phyloP scores from a whole-genome alignment of 106 monocot species.

The Apostasia shenzhenica region DNA sequence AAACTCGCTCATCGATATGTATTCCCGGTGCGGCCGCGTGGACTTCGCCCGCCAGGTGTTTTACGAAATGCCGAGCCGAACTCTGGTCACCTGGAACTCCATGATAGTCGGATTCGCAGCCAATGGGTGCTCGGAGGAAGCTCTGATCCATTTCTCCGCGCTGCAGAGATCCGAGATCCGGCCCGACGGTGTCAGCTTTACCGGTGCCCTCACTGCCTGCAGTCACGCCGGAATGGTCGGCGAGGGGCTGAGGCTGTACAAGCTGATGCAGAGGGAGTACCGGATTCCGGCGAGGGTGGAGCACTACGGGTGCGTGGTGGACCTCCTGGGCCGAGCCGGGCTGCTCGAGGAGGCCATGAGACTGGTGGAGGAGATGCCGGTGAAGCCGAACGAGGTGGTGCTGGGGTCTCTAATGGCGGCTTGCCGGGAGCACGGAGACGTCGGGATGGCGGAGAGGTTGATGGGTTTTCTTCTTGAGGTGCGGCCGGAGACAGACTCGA shows the following conservation, averaged over 20 bases:
- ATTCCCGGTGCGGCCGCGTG: conserved; percentile 38
- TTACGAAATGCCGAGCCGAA: conserved; percentile 13
- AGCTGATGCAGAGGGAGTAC: conserved; percentile 15
- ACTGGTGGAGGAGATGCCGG: conserved; percentile 35
- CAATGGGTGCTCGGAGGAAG: conserved; percentile 25
- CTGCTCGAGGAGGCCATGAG: conserved; percentile 40
- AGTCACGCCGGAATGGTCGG: conserved; percentile 38
- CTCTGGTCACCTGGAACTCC: conserved; percentile 40
- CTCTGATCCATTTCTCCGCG: conserved; percentile 18
- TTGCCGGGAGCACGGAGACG: conserved; percentile 35
- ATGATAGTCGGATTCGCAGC: conserved; percentile 38
- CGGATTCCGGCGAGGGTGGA: conserved; percentile 14
- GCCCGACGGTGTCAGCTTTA: conserved; percentile 32
- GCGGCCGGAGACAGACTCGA: conserved; percentile 37
- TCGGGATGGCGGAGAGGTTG: conserved; percentile 41
- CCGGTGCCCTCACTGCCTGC: conserved; percentile 37
- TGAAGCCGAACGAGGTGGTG: conserved; percentile 49
- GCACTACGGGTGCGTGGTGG: conserved; percentile 57
- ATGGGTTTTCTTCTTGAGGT: conserved; percentile 34
- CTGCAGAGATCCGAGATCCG: conserved; percentile 24
- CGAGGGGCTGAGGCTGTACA: conserved; percentile 28
- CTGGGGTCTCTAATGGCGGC: conserved; percentile 51
- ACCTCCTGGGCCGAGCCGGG: conserved; percentile 33
- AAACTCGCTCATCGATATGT: conserved; percentile 51
- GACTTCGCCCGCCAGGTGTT: conserved; percentile 29